These are phyloP conservation scores for Suhomyces canberraensis DNA, from an alignment of 805 yeast species.

Conservation along the genomic window DNA sequence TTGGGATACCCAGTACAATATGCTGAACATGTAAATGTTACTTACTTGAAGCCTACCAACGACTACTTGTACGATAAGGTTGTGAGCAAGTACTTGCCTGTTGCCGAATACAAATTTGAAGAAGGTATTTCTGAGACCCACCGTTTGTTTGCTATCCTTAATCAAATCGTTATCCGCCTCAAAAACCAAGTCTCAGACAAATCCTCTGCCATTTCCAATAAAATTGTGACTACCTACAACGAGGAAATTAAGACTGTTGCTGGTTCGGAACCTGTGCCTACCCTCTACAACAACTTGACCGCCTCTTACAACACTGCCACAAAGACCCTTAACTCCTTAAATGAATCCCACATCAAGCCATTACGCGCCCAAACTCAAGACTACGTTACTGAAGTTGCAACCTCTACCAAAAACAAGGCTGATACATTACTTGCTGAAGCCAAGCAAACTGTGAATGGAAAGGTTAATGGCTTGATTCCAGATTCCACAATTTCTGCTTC, in stretches of 20 bases:
- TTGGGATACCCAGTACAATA: conserved; percentile 7
- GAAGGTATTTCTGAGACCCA: conserved; percentile 17
- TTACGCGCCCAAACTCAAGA: conserved; percentile 37
- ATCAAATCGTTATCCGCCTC: conserved; percentile 18
- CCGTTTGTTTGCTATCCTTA: conserved; percentile 19
- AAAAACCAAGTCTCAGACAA: conserved; percentile 25
- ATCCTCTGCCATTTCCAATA: conserved; percentile 26
- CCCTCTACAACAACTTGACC: conserved; percentile 29
- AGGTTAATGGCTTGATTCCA: conserved; percentile 11
- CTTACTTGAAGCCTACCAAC: conserved; percentile 22
- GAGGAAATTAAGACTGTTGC: conserved; percentile 26
- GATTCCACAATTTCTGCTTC: conserved; percentile 13
- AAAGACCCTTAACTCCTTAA: conserved; percentile 29
- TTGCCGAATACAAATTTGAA: conserved; percentile 24
- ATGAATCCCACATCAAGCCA: conserved; percentile 37
- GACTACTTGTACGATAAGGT: conserved; percentile 15
- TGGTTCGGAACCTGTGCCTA: conserved; percentile 19
- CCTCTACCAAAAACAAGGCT: conserved; percentile 33
- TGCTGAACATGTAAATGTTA: conserved; percentile 5
- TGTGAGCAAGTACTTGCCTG: conserved; percentile 24
- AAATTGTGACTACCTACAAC: conserved; percentile 32
- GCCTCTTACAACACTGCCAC: conserved; percentile 36
- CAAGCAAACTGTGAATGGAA: conserved; percentile 10
- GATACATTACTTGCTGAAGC: conserved; percentile 26
- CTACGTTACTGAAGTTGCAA: conserved; percentile 35